These are phyloP conservation scores for Leccinum broughii DNA, from an alignment of 768 basidiomycete species.

Conservation along the genomic window DNA sequence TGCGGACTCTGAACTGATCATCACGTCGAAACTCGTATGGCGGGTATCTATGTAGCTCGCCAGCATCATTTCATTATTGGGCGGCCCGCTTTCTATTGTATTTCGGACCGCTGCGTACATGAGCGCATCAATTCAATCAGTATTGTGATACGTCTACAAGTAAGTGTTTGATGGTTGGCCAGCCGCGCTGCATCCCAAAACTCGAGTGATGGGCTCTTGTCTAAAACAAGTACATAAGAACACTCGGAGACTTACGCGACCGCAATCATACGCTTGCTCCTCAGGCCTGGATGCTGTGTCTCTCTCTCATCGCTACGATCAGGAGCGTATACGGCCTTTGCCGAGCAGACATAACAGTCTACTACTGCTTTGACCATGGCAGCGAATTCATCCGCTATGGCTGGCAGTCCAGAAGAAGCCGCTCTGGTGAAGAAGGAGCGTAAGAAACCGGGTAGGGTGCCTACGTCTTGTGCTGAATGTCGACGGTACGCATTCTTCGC, in stretches of 20 bases:
- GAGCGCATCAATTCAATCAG: neutral
- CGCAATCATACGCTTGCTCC: neutral
- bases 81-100: neutral
- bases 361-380: neutral
- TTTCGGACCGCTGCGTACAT: neutral
- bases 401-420: constrained; percentile 9
- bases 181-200: neutral
- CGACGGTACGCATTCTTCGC: constrained; percentile 31
- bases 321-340: constrained; percentile 8
- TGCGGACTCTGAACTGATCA: neutral
- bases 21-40: neutral
- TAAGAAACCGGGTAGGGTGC: constrained; percentile 50
- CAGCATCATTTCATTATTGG: neutral
- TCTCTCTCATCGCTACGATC: neutral
- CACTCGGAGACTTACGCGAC: neutral
- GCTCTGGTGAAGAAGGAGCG: constrained; percentile 33
- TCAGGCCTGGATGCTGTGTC: neutral
- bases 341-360: constrained; percentile 3
- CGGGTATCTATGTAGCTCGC: neutral
- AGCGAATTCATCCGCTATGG: constrained; percentile 3
- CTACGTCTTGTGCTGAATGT: constrained; percentile 43
- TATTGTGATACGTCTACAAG: neutral
- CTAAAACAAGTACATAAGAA: neutral
- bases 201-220: neutral
- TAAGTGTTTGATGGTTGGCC: neutral